Evolutionary conservation across 176 grass and related monocot genomes (phyloP).

Genomic region (Bothriochloa decipiens): DNA sequence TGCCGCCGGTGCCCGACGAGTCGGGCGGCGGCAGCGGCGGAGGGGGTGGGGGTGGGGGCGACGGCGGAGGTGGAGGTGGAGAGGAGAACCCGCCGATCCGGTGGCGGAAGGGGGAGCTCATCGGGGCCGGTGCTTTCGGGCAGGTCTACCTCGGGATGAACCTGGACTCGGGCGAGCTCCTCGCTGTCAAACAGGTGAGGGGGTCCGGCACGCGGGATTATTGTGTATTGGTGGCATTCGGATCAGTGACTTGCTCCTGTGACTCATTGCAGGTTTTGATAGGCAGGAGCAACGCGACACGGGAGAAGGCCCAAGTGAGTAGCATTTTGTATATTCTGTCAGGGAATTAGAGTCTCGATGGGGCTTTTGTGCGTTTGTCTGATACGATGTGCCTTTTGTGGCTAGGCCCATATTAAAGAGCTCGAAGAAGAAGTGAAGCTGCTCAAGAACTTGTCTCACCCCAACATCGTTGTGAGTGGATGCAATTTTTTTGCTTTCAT

Average conservation of each 20-base stretch:
- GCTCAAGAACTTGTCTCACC: slow-evolving; percentile 92
- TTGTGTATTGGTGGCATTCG: slow-evolving; percentile 1
- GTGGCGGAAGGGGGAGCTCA: slow-evolving; percentile 92
- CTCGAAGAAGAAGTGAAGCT: slow-evolving; percentile 99
- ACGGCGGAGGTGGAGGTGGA: not conserved
- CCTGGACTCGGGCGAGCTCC: slow-evolving; percentile 94
- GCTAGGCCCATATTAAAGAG: slow-evolving; percentile 87
- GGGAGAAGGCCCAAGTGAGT: slow-evolving; percentile 94
- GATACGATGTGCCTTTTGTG: slow-evolving; percentile 17
- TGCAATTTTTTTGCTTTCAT: slow-evolving; percentile 2
- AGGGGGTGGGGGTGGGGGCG: not conserved
- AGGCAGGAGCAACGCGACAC: slow-evolving; percentile 74
- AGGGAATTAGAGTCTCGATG: not conserved
- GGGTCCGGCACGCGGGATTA: not conserved
- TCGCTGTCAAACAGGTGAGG: slow-evolving; percentile 88
- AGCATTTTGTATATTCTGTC: slow-evolving; percentile 1
- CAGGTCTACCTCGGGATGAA: slow-evolving; percentile 99
- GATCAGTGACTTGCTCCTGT: slow-evolving; percentile 12
- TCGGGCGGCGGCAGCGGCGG: not conserved
- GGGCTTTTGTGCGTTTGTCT: slow-evolving; percentile 21
- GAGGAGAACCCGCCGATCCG: slow-evolving; percentile 71
- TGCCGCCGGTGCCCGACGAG: slow-evolving; percentile 34
- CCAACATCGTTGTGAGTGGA: slow-evolving; percentile 91
- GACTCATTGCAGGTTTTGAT: slow-evolving; percentile 73
- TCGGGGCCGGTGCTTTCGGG: slow-evolving; percentile 86